Evolutionary conservation across 805 yeast genomes (phyloP).

Genomic region (Naumovozyma baii): DNA sequence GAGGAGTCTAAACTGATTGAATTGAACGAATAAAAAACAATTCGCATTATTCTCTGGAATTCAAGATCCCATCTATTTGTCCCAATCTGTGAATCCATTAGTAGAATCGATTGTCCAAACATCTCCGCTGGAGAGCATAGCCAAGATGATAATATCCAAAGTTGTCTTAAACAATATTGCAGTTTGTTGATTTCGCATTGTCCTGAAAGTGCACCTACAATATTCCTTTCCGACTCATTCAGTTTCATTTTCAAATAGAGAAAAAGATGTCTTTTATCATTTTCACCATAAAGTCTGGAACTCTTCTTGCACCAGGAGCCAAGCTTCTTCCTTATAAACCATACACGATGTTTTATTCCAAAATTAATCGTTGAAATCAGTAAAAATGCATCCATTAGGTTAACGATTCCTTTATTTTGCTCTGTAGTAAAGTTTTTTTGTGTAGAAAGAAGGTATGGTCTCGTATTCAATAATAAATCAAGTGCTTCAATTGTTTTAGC

Average conservation of each 20-base stretch:
- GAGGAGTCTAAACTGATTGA: constrained; percentile 7
- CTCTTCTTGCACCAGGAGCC: constrained; percentile 18
- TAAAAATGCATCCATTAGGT: constrained; percentile 11
- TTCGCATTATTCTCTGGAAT: constrained; percentile 21
- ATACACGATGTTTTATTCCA: constrained; percentile 12
- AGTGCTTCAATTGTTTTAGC: constrained; percentile 22
- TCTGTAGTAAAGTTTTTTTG: not conserved
- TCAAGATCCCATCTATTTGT: constrained; percentile 17
- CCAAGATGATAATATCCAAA: constrained; percentile 20
- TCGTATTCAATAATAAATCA: constrained; percentile 17
- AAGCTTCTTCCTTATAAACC: constrained; percentile 22
- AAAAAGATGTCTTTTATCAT: constrained; percentile 7
- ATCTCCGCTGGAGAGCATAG: constrained; percentile 9
- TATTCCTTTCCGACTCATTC: constrained; percentile 10
- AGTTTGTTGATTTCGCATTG: constrained; percentile 8
- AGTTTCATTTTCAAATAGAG: constrained; percentile 5
- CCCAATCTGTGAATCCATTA: constrained; percentile 13
- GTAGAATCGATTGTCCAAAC: constrained; percentile 10
- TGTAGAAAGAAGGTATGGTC: constrained; percentile 13
- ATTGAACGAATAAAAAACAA: constrained; percentile 18
- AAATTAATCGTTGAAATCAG: constrained; percentile 12
- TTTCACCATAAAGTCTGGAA: constrained; percentile 9
- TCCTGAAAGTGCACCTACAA: constrained; percentile 10
- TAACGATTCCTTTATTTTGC: constrained; percentile 9
- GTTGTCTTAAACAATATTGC: constrained; percentile 5